A percentile compares a stretch with the other conserved stretches of the same genome.
phyloP scores from a whole-genome alignment of 1,284 basidiomycete genomes.

The Tilletia setariae region DNA sequence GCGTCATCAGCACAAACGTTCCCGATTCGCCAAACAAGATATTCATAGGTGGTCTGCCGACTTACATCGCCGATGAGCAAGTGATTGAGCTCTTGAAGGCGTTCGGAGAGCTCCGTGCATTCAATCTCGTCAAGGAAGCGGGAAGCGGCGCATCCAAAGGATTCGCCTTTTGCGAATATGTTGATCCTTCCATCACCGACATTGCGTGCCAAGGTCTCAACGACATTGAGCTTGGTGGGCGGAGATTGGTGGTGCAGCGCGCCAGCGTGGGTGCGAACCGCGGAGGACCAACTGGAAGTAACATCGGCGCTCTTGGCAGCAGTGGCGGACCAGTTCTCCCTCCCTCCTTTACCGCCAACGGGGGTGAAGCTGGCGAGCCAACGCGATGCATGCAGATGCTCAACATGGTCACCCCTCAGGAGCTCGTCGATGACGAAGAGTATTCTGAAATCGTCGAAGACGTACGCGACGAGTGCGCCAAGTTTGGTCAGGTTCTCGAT shows the following conservation, averaged over 20 bases:
- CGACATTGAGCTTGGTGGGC: constrained; percentile 95
- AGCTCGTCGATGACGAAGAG: constrained; percentile 84
- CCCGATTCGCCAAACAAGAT: constrained; percentile 97
- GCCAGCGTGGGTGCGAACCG: constrained; percentile 71
- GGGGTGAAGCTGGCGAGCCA: constrained; percentile 59
- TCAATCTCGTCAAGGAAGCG: constrained; percentile 89
- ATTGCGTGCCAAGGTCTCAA: constrained; percentile 93
- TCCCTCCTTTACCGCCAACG: constrained; percentile 53
- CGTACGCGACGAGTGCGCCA: constrained; percentile 73
- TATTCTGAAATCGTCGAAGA: constrained; percentile 93
- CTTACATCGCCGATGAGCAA: constrained; percentile 93
- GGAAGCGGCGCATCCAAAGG: constrained; percentile 69
- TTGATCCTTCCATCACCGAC: constrained; percentile 82
- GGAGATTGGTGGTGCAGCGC: constrained; percentile 91
- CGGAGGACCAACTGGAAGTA: constrained; percentile 56
- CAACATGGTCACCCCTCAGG: constrained; percentile 97
- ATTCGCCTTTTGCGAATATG: constrained; percentile 98
- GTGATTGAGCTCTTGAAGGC: constrained; percentile 95
- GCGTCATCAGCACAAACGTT: constrained; percentile 91
- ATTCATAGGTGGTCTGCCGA: constrained; percentile 91
- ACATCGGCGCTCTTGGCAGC: constrained; percentile 17
- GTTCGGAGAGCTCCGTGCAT: constrained; percentile 94
- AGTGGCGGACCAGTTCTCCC: constrained; percentile 30
- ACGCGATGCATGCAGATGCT: constrained; percentile 87
- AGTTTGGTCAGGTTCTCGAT: constrained; percentile 45